Evolutionary conservation across 176 grass and related monocot genomes (phyloP).

Genomic region (Juncus effusus): DNA sequence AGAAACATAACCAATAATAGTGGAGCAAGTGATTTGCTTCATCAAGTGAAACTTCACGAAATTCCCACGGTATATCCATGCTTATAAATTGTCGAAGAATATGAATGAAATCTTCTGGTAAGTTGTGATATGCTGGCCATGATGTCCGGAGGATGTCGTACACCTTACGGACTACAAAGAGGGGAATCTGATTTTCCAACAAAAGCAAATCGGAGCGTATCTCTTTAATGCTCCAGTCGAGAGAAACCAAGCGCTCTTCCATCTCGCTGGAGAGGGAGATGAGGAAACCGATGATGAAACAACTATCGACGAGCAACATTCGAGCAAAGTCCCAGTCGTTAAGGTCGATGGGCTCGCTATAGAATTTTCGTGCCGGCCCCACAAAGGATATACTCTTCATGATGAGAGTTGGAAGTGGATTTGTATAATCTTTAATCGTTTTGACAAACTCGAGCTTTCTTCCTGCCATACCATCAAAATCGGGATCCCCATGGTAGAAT

Average conservation of each 20-base stretch:
- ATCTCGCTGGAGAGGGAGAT: neutral
- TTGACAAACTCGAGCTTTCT: neutral
- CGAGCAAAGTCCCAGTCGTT: neutral
- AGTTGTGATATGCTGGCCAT: no score
- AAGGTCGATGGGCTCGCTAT: neutral
- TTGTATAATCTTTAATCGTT: neutral
- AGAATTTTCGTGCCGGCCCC: neutral
- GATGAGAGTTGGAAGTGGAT: no score
- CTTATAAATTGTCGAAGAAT: neutral
- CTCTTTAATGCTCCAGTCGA: neutral
- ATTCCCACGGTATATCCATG: constrained; percentile 1
- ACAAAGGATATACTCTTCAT: neutral
- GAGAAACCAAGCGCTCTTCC: neutral
- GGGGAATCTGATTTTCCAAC: neutral
- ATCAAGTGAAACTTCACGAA: no score
- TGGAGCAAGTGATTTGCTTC: no score
- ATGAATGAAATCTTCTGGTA: neutral
- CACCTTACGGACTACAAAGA: neutral
- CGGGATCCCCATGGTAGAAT: neutral
- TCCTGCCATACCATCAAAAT: neutral
- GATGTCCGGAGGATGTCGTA: neutral
- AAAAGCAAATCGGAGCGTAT: constrained; percentile 9
- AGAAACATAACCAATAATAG: no score
- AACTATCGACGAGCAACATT: constrained; percentile 17
- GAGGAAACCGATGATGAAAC: constrained; percentile 9